phyloP scores from a whole-genome alignment of 306 rosid genomes.

The Acacia melanoxylon region DNA sequence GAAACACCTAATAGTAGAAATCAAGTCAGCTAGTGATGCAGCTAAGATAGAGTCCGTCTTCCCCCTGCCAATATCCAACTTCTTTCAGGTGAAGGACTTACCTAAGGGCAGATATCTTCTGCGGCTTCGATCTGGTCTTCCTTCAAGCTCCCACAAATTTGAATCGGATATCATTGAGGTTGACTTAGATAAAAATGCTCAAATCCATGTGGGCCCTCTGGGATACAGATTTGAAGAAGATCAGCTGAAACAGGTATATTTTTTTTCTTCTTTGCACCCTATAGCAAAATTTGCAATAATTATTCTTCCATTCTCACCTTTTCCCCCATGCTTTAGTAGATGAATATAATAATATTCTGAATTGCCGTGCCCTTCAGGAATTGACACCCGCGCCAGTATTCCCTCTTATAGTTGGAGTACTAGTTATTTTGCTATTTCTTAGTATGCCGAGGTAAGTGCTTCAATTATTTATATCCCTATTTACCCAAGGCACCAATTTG shows the following conservation, averaged over 20 bases:
- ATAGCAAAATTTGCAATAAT: constrained; percentile 14
- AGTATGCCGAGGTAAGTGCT: constrained; percentile 75
- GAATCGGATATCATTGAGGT: constrained; percentile 83
- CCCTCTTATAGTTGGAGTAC: constrained; percentile 76
- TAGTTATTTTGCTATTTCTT: constrained; percentile 66
- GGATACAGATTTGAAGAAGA: constrained; percentile 62
- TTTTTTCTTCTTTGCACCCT: not conserved
- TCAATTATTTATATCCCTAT: constrained; percentile 5
- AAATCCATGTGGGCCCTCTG: constrained; percentile 84
- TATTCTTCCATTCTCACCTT: not conserved
- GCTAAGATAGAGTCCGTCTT: constrained; percentile 66
- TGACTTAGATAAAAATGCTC: constrained; percentile 72
- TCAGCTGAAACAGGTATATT: constrained; percentile 76
- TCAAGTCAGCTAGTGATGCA: constrained; percentile 74
- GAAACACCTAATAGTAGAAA: constrained; percentile 76
- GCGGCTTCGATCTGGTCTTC: constrained; percentile 72
- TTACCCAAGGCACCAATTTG: constrained; percentile 20
- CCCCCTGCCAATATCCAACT: constrained; percentile 88
- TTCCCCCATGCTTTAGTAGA: constrained; percentile 1
- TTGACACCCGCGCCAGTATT: constrained; percentile 90
- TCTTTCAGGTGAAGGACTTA: constrained; percentile 89
- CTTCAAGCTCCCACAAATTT: constrained; percentile 67
- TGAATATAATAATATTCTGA: constrained; percentile 12
- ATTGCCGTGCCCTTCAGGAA: constrained; percentile 56
- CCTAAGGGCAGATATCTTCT: constrained; percentile 85